phyloP scores from a whole-genome alignment of 2,329 filamentous ascomycete genomes.

The Ophiognomonia clavigignenti-juglandacearum region DNA sequence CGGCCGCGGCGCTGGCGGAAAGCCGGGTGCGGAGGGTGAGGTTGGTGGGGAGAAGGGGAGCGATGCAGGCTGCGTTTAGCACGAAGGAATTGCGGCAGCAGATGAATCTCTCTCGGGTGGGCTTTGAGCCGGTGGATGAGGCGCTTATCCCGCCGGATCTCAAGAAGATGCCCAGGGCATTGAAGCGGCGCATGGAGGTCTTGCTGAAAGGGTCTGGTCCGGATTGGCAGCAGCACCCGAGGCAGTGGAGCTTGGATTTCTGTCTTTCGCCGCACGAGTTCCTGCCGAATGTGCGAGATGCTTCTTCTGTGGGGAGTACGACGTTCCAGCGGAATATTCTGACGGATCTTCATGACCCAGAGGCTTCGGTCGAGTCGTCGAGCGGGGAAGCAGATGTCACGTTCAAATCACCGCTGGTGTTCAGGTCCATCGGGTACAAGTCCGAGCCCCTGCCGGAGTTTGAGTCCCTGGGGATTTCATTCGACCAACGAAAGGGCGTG shows the following conservation, averaged over 20 bases:
- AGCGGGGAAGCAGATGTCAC: slow-evolving; percentile 40
- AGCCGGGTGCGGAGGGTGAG: slow-evolving; percentile 76
- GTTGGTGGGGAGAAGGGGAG: slow-evolving; percentile 84
- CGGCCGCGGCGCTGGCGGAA: slow-evolving; percentile 65
- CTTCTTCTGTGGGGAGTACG: slow-evolving; percentile 55
- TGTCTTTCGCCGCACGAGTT: slow-evolving; percentile 75
- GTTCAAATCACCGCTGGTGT: slow-evolving; percentile 67
- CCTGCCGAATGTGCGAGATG: slow-evolving; percentile 38
- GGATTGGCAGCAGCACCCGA: slow-evolving; percentile 43
- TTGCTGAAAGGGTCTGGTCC: slow-evolving; percentile 67
- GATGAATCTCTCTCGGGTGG: slow-evolving; percentile 67
- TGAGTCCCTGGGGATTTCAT: slow-evolving; percentile 66
- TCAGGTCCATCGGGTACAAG: slow-evolving; percentile 94
- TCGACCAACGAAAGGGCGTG: slow-evolving; percentile 68
- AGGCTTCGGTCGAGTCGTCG: slow-evolving; percentile 40
- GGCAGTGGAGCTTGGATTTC: slow-evolving; percentile 81
- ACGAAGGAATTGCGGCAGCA: slow-evolving; percentile 93
- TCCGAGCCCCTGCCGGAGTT: slow-evolving; percentile 74
- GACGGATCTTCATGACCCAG: slow-evolving; percentile 48
- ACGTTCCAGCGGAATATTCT: slow-evolving; percentile 62
- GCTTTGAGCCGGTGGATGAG: slow-evolving; percentile 64
- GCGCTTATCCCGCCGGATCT: slow-evolving; percentile 63
- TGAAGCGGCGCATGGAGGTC: slow-evolving; percentile 74
- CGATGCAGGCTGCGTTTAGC: slow-evolving; percentile 88
- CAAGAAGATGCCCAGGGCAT: slow-evolving; percentile 67